Evolutionary conservation across 352 stramenopile genomes (phyloP).

Genomic region (Pythium apleroticum): DNA sequence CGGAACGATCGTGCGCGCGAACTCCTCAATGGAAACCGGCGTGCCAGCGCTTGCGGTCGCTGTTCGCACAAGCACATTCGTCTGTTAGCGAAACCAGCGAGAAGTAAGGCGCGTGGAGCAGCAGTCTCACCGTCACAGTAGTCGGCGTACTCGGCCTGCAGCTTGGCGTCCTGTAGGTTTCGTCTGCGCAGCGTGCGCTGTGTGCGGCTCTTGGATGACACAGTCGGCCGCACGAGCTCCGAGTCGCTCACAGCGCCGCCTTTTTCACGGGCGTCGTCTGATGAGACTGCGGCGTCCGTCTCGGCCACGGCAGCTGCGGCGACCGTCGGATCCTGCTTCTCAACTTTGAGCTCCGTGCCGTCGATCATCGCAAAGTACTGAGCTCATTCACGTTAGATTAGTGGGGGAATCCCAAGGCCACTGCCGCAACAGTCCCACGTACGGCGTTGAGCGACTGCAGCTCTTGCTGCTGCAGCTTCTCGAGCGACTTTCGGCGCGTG

Average conservation of each 20-base stretch:
- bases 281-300: not conserved
- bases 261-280: not conserved
- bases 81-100: no score
- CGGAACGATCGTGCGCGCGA: constrained; percentile 21
- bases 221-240: constrained; percentile 21
- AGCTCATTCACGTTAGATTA: not conserved
- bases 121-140: constrained; percentile 25
- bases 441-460: constrained; percentile 27
- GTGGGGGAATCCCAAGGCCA: no score
- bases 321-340: constrained; percentile 8
- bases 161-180: constrained; percentile 15
- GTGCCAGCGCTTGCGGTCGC: constrained; percentile 8
- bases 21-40: constrained; percentile 24
- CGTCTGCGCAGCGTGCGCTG: constrained; percentile 18
- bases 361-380: constrained; percentile 38
- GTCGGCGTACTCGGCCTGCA: constrained; percentile 20
- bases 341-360: constrained; percentile 27
- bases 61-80: not conserved
- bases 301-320: not conserved
- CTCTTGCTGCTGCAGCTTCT: constrained; percentile 21
- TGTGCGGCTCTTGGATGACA: constrained; percentile 9
- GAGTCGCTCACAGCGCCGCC: constrained; percentile 19
- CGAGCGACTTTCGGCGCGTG: constrained; percentile 14
- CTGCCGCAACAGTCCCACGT: not conserved
- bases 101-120: no score